Percentiles rank a stretch among this genome's conserved stretches.
Conservation (phyloP, 768 basidiomycete genomes). For the Pleurotus djamor region DNA sequence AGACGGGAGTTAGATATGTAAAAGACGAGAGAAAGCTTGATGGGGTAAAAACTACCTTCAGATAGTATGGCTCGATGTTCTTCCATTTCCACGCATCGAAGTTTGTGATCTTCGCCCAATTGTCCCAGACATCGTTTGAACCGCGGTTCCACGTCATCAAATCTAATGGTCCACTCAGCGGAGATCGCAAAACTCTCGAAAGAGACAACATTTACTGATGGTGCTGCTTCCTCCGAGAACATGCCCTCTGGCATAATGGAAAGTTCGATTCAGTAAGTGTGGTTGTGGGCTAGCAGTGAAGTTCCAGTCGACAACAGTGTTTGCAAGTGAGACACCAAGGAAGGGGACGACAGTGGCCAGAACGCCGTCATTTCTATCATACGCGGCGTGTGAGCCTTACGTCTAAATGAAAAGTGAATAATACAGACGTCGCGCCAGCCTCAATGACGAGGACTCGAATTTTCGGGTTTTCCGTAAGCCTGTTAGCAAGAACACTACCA, state of each 20-base stretch:
- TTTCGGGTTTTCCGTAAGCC: slow-evolving; percentile 1
- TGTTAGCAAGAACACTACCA: slow-evolving; percentile 8
- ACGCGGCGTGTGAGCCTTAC: not conserved
- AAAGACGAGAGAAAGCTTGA: too few relatives aligned
- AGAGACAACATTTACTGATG: slow-evolving; percentile 13
- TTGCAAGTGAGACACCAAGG: not conserved
- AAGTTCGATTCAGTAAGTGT: slow-evolving; percentile 9
- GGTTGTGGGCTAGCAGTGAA: slow-evolving; percentile 18
- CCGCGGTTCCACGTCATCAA: slow-evolving; percentile 21
- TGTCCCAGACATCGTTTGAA: slow-evolving; percentile 20
- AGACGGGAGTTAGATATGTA: not conserved
- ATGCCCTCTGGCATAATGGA: slow-evolving; percentile 14
- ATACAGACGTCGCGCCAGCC: slow-evolving; percentile 2
- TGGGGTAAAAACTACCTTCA: too few relatives aligned
- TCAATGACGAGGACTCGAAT: slow-evolving; percentile 6
- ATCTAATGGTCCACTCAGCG: slow-evolving; percentile 7
- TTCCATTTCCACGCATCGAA: slow-evolving; percentile 28
- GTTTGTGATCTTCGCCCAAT: slow-evolving; percentile 16
- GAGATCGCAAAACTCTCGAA: too few relatives aligned
- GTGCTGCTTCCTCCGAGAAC: slow-evolving; percentile 15
- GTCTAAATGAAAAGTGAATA: not conserved
- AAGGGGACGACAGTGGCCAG: slow-evolving; percentile 5
- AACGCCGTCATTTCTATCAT: not conserved
- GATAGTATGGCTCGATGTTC: not conserved
- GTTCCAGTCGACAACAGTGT: slow-evolving; percentile 22